Conservation (phyloP, 1,139 yeast genomes). For the Candida albicans region DNA sequence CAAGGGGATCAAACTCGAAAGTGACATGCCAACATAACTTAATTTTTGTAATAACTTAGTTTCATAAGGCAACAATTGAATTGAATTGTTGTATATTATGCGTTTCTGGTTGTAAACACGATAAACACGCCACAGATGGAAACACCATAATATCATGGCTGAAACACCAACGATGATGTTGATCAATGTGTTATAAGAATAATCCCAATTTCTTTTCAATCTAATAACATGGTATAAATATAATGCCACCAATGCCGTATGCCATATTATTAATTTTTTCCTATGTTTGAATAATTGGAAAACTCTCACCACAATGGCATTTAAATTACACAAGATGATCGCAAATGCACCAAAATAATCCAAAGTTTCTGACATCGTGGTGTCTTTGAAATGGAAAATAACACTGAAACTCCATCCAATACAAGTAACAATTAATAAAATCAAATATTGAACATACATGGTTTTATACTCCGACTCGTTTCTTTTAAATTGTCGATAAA, state of each 20-base stretch:
- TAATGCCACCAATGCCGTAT: slow-evolving; percentile 15
- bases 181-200: slow-evolving; percentile 37
- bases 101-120: slow-evolving; percentile 21
- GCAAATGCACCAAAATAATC: slow-evolving; percentile 49
- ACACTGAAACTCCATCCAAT: slow-evolving; percentile 43
- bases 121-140: slow-evolving; percentile 29
- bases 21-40: slow-evolving; percentile 25
- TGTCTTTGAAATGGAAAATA: slow-evolving; percentile 43
- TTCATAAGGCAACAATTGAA: slow-evolving; percentile 42
- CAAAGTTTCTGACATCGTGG: slow-evolving; percentile 39
- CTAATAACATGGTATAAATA: slow-evolving; percentile 33
- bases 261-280: slow-evolving; percentile 15
- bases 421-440: slow-evolving; percentile 30
- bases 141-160: slow-evolving; percentile 36
- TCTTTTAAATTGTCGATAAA: slow-evolving; percentile 26
- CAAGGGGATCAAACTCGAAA: slow-evolving; percentile 32
- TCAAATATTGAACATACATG: slow-evolving; percentile 36
- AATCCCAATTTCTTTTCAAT: slow-evolving; percentile 38
- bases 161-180: slow-evolving; percentile 35
- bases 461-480: slow-evolving; percentile 16
- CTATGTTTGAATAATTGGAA: slow-evolving; percentile 25
- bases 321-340: slow-evolving; percentile 39
- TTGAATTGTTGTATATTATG: slow-evolving; percentile 35
- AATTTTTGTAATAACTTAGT: slow-evolving; percentile 36
- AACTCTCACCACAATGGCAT: slow-evolving; percentile 34